Base-by-base conservation (phyloP, 2,329 filamentous ascomycete species). In the Fusarium foetens region DNA sequence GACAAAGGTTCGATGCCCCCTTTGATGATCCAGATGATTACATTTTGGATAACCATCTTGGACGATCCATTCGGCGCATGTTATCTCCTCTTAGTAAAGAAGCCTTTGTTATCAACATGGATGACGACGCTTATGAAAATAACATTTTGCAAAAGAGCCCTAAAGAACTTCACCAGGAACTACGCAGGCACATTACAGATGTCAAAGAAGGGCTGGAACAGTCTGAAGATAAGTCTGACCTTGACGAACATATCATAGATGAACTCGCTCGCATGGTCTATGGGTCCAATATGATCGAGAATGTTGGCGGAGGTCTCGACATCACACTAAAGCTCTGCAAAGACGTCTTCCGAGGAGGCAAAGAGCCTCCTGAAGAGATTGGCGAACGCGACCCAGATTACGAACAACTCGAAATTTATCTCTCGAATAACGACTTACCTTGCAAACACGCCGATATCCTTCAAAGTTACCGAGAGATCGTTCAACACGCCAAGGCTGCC, bases 401-500 rank as follows among this genome's bases (percentile, higher is more conserved):
- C 16, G 27, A 58, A 8, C 17, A 29, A 7, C 17, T 68, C 23
- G 19, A 45, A 10, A 17, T 48, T 7, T 48, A 63, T 25, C 35
- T 69, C 6, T 19, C 16, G 12, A 55, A n/a, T 1, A 46, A 38
- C 19, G 45, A 39, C 17, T 17, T 33, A 14, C 41, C 58, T 16
- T 46, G 51, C 21, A 25, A 19, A 9, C 49, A 61, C 16, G 8
- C 14, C n/a, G 7, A 35, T 2, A n/a, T 58, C 8, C 33, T 58
- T 13, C 33, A 8, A 21, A 42, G 29, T 16, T 19, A 23, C 3
- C 46, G 35, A 19, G 75, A 76, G 25, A 65, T 76, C 35, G 33
- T 57, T 4, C 60, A 75, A 4, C 74, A 76, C 8, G 66, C 68
- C 16, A 29, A 62, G 12, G 71, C 74, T 2, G 58, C 69, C 2